Evolutionary conservation across 768 basidiomycete genomes (phyloP).

Genomic region (Flagelloscypha sp.): DNA sequence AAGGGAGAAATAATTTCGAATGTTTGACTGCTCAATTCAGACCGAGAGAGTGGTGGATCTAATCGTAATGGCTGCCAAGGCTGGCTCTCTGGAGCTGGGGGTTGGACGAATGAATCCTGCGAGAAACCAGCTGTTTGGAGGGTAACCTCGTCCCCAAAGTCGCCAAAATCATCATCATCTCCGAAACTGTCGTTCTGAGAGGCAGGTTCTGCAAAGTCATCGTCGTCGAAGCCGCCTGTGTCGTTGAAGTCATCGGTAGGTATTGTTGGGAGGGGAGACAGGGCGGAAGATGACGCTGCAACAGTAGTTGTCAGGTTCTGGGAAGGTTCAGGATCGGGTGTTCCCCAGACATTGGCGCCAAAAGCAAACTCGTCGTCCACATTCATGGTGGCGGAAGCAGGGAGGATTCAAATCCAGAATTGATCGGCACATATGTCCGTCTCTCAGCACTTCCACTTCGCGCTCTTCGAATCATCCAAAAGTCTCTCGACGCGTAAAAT

Average conservation of each 20-base stretch:
- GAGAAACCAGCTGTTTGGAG: no score
- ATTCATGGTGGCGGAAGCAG: not conserved
- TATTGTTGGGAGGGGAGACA: constrained; percentile 21
- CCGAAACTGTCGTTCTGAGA: constrained; percentile 35
- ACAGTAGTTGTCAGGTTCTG: constrained; percentile 16
- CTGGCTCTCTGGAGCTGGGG: no score
- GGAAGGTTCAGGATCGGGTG: constrained; percentile 29
- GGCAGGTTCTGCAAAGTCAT: constrained; percentile 48
- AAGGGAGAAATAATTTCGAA: no score
- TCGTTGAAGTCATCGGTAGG: constrained; percentile 43
- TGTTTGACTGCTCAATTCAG: no score
- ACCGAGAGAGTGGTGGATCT: constrained; percentile 52
- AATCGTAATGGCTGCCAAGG: constrained; percentile 61
- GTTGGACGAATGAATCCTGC: no score
- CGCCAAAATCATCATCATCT: constrained; percentile 74
- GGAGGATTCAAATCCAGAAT: not conserved
- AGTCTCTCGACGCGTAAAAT: constrained; percentile 52
- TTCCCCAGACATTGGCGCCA: constrained; percentile 68
- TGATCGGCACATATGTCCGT: constrained; percentile 11
- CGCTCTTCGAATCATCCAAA: constrained; percentile 42
- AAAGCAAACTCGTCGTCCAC: constrained; percentile 73
- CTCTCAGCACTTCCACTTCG: constrained; percentile 48
- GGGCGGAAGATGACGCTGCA: no score
- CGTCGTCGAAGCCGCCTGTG: constrained; percentile 42
- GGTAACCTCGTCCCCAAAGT: constrained; percentile 86